Percentiles rank a stretch among this genome's conserved stretches.
Evolutionary conservation across 805 yeast species (phyloP).

Genomic region (Peterozyma xylosa): DNA sequence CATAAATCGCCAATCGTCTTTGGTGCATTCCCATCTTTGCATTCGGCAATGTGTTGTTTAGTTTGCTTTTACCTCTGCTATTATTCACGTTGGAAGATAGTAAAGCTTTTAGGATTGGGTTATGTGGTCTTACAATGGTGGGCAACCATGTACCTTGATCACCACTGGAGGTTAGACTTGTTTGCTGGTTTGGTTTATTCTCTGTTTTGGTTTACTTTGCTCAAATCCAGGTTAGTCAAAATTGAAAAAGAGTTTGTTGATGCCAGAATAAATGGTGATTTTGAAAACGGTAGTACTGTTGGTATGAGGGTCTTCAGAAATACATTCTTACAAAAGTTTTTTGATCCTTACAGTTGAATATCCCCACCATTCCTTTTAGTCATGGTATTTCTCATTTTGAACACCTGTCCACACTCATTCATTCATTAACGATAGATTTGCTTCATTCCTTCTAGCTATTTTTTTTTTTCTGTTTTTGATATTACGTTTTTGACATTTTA

Average conservation of each 20-base stretch:
- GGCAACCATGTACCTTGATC: slow-evolving; percentile 69
- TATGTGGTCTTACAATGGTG: slow-evolving; percentile 62
- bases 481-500: too few relatives aligned
- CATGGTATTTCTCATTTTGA: too few relatives aligned
- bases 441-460: too few relatives aligned
- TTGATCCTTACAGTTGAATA: slow-evolving; percentile 35
- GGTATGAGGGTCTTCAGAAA: slow-evolving; percentile 60
- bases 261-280: slow-evolving; percentile 31
- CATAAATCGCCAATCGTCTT: slow-evolving; percentile 64
- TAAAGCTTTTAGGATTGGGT: slow-evolving; percentile 27
- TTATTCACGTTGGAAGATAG: slow-evolving; percentile 27
- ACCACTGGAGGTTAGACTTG: slow-evolving; percentile 62
- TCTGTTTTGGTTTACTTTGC: slow-evolving; percentile 30
- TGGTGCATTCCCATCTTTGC: slow-evolving; percentile 71
- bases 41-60: slow-evolving; percentile 57
- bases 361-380: too few relatives aligned
- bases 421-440: too few relatives aligned
- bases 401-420: too few relatives aligned
- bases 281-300: slow-evolving; percentile 37
- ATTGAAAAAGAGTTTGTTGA: slow-evolving; percentile 29
- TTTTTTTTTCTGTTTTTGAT: too few relatives aligned
- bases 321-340: slow-evolving; percentile 39
- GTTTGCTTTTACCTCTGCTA: slow-evolving; percentile 35
- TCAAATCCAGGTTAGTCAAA: slow-evolving; percentile 25
- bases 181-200: slow-evolving; percentile 50